Base-by-base conservation (phyloP, 2,329 filamentous ascomycete genomes). In the Cladobotryum protrusum region DNA sequence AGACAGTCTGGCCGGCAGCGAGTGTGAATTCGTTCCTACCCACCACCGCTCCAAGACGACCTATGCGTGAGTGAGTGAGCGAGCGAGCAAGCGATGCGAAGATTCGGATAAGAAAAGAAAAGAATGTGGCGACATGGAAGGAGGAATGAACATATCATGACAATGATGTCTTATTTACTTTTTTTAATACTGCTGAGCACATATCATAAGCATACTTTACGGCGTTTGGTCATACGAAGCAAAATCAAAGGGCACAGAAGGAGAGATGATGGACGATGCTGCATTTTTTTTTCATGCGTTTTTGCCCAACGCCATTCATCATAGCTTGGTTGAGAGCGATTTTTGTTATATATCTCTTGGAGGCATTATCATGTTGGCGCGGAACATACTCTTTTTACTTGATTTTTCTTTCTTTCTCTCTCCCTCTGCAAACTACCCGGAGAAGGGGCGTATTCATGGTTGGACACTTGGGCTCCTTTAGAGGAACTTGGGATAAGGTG, bases 41-140 rank as follows among this genome's bases (percentile, higher is more conserved):
- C 67, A 68, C 54, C 57, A 50, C 46, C 65, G 67, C n/a, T 68
- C 67, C 47, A 67, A 64, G 63, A 69, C 67, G 1, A 60, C 64
- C 51, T 52, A 47, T 53, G 47, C 32, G 46, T 52, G 53, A 50
- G n/a, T n/a, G n/a, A n/a, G n/a, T n/a, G n/a, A n/a, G n/a, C n/a
- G n/a, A n/a, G n/a, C n/a, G n/a, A n/a, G n/a, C n/a, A n/a, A n/a
- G 35, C 19, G 40, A 35, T 47, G 20, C 32, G 12, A 43, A 45
- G 45, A 37, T 39, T 33, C 41, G 12, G 43, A 19, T 33, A 24
- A 37, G 29, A 15, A 37, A 43, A 37, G 12, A n/a, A 20, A 11
- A 32, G 33, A 24, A 24, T 4, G 20, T 29, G 24, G 24, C 24
- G 24, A 29, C 24, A 29, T 29, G 24, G 24, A 29, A 29, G 24